A percentile compares a stretch with the other conserved stretches of the same genome.
Evolutionary conservation across 139 green algal genomes (phyloP).

Genomic region (Chlamydomonas applanata): DNA sequence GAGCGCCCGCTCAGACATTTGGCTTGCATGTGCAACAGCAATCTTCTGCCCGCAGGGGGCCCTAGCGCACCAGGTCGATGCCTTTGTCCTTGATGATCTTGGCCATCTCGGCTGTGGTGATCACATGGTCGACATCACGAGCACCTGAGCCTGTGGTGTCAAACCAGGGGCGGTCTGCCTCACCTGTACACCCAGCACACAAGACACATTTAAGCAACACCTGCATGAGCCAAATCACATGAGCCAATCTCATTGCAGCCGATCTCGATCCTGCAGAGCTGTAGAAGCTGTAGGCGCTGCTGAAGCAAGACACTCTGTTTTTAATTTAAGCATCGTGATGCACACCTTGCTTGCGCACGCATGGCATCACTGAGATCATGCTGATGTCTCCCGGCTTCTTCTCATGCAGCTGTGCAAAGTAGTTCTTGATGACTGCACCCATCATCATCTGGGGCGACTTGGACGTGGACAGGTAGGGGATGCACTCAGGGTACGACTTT

Average conservation of each 20-base stretch:
- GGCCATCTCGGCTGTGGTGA: slow-evolving; percentile 66
- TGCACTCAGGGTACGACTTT: slow-evolving; percentile 67
- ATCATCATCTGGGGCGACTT: slow-evolving; percentile 76
- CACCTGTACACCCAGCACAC: slow-evolving; percentile 16
- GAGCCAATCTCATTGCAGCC: no score
- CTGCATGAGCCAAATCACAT: no score
- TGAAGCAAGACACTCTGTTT: no score
- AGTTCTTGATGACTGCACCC: slow-evolving; percentile 63
- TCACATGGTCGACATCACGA: slow-evolving; percentile 69
- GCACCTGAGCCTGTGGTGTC: slow-evolving; percentile 15
- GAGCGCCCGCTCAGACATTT: no score
- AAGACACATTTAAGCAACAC: no score
- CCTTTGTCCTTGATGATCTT: slow-evolving; percentile 48
- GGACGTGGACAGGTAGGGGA: slow-evolving; percentile 66
- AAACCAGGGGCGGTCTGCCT: slow-evolving; percentile 61
- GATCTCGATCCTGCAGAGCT: no score
- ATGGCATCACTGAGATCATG: slow-evolving; percentile 66
- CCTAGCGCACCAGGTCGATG: slow-evolving; percentile 49
- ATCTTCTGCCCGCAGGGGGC: no score
- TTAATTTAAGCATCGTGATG: no score
- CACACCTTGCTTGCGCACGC: slow-evolving; percentile 58
- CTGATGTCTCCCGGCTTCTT: slow-evolving; percentile 32
- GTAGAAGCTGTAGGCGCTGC: no score
- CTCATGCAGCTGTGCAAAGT: slow-evolving; percentile 45
- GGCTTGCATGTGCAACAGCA: no score